Evolutionary conservation across 139 green algal species (phyloP), one percentile per base, ranked within the genome.

Genomic region (Raphidocelis subcapitata): DNA sequence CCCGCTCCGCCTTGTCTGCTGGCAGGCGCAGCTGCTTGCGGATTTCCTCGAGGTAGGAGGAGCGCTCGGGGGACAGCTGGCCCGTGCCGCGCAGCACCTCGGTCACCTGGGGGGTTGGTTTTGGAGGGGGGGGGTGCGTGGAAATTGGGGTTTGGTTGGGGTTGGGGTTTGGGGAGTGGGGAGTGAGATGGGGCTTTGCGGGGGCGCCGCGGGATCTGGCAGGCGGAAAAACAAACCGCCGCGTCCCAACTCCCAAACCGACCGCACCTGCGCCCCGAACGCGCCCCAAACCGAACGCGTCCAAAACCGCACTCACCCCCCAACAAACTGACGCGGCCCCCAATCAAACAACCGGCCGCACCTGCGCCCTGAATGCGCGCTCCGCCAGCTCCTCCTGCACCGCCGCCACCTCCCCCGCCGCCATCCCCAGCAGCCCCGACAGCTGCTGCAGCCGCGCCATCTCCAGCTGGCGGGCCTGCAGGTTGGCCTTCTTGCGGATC

Each of bases 341-440:
- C 41, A 49, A 8, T 12, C 41, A 8, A 49, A 8, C 41, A 8
- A 8, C 12, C 8, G 8, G 8, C 41, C 57, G n/a, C 56, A 63
- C 62, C 79, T 97, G 87, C 26, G 82, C 60, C 78, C 91, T 89
- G 89, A 90, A 98, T 14, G 94, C 94, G 81, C 97, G 85, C 84
- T 99, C 93, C 1, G 94, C 87, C 59, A 99, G 82, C 41, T 90
- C 89, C 10, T 67, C 75, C 82, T 99, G 95, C 24, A 94, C 90
- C 33, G 75, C 54, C 36, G 90, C 65, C 21, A 90, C 74, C 69
- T 90, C 85, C 4, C 66, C 24, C 46, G 72, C 61, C 33, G 35
- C 80, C 79, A 90, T 88, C 52, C 82, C 82, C 57, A 90, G 68
- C 23, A 88, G 37, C 56, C 85, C 82, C 20, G 69, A 77, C 41